phyloP scores from a whole-genome alignment of 805 yeast species.

The Candida xiaguanensis region DNA sequence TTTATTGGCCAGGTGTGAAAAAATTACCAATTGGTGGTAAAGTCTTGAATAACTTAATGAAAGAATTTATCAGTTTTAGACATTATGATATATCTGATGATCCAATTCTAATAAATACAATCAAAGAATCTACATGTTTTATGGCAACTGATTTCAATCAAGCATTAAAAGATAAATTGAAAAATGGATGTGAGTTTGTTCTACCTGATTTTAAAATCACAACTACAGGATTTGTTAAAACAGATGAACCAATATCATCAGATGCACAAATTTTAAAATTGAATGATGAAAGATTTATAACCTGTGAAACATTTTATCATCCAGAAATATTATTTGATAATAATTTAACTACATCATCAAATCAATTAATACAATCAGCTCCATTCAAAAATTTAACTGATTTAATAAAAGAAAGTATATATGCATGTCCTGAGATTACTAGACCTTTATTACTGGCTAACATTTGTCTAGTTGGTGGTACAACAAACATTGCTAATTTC shows the following conservation, averaged over 20 bases:
- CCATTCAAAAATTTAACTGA: slow-evolving; percentile 77
- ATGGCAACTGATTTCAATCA: slow-evolving; percentile 57
- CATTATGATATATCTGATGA: slow-evolving; percentile 95
- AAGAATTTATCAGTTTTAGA: slow-evolving; percentile 83
- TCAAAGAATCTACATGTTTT: slow-evolving; percentile 75
- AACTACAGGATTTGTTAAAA: slow-evolving; percentile 62
- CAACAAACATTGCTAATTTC: slow-evolving; percentile 66
- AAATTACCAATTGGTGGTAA: slow-evolving; percentile 87
- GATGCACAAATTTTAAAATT: slow-evolving; percentile 66
- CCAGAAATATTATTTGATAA: slow-evolving; percentile 62
- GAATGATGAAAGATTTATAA: slow-evolving; percentile 80
- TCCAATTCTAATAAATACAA: slow-evolving; percentile 74
- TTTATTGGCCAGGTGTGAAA: slow-evolving; percentile 71
- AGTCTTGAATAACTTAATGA: slow-evolving; percentile 71
- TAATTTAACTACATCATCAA: slow-evolving; percentile 23
- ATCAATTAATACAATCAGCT: slow-evolving; percentile 30
- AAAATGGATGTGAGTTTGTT: slow-evolving; percentile 61
- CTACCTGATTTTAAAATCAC: slow-evolving; percentile 86
- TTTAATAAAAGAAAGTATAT: slow-evolving; percentile 64
- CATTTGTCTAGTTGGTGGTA: slow-evolving; percentile 80
- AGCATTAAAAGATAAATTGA: slow-evolving; percentile 37
- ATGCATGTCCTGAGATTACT: slow-evolving; percentile 66
- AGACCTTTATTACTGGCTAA: slow-evolving; percentile 78
- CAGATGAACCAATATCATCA: slow-evolving; percentile 23
- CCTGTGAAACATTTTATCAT: slow-evolving; percentile 83